phyloP scores from a whole-genome alignment of 1,284 basidiomycete genomes.

The Trichosporon sp. region DNA sequence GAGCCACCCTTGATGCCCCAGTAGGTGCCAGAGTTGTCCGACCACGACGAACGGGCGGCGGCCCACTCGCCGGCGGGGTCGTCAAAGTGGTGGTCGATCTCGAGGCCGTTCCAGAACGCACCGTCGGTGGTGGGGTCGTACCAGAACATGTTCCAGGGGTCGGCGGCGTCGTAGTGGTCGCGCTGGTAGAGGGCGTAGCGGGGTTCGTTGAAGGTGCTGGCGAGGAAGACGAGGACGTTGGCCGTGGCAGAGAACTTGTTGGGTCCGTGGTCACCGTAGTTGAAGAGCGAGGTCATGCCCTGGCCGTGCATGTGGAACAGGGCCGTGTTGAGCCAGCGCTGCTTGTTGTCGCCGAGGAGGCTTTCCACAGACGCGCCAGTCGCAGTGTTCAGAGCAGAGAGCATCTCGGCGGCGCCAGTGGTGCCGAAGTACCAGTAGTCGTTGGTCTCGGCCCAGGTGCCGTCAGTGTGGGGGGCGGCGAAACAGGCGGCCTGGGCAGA shows the following conservation, averaged over 20 bases:
- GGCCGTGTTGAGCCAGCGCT: constrained; percentile 69
- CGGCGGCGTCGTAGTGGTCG: constrained; percentile 79
- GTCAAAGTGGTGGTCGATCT: constrained; percentile 78
- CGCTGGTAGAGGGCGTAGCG: constrained; percentile 84
- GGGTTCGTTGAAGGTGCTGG: constrained; percentile 62
- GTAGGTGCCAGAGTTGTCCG: constrained; percentile 74
- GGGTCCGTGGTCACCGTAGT: constrained; percentile 89
- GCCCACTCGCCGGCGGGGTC: constrained; percentile 72
- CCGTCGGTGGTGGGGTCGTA: constrained; percentile 78
- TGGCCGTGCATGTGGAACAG: constrained; percentile 85
- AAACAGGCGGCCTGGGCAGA: constrained; percentile 67
- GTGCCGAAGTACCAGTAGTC: constrained; percentile 97
- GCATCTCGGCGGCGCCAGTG: constrained; percentile 87
- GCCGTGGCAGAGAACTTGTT: constrained; percentile 68
- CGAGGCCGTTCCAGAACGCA: constrained; percentile 82
- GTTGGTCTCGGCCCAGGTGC: constrained; percentile 91
- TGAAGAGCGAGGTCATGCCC: constrained; percentile 82
- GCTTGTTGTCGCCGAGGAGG: constrained; percentile 62
- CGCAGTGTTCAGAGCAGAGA: constrained; percentile 74
- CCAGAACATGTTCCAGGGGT: constrained; percentile 98
- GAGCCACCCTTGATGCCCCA: constrained; percentile 83
- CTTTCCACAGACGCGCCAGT: constrained; percentile 72
- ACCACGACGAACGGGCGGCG: constrained; percentile 89
- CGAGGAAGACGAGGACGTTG: constrained; percentile 61
- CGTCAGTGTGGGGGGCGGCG: constrained; percentile 61